Evolutionary conservation across 305 asterid species (phyloP), one percentile per base, ranked within the genome.

Genomic region (Solanum hybrid): DNA sequence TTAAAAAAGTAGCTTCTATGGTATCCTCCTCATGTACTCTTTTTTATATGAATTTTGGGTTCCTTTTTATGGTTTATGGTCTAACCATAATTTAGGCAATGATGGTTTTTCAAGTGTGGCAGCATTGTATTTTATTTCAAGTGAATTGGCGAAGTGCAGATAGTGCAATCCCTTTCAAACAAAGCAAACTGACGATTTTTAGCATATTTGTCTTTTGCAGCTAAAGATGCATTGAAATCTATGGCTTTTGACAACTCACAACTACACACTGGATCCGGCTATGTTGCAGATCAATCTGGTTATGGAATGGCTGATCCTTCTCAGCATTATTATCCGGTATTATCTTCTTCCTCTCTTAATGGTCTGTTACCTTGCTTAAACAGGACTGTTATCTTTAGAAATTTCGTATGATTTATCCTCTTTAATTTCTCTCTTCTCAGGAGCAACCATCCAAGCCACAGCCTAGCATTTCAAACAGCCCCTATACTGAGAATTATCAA

Each of bases 281-380:
- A 95, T 90, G 91, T 87, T 87, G 92, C 91, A 83, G 94, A 95
- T 90, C 99, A 93, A 90, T 77, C 93, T 72, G 89, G 91, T 92
- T 97, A 94, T 90, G 93, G 94, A 89, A 93, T n/a, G 91, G 93
- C 90, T 81, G 97, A 93, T 75, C 81, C 96, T 78, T 88, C 98
- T 92, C 97, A 93, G 89, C 93, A 32, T 89, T 98, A 95, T 92
- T 95, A 94, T 93, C 94, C 76, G 96, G 99, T 97, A 92, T 88
- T 78, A 51, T 80, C 84, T 86, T 87, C 88, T 89, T 90, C 90
- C 80, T 32, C n/a, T 75, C 57, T 79, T 80, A 27, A 27, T 82
- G 88, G 37, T 75, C 75, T 38, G 73, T 65, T 51, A 15, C 86
- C 38, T 41, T 39, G 12, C 51, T 79, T 80, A 24, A n/a, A 79